Base-by-base conservation (phyloP, 768 basidiomycete genomes). In the Cystofilobasidium bisporidii region DNA sequence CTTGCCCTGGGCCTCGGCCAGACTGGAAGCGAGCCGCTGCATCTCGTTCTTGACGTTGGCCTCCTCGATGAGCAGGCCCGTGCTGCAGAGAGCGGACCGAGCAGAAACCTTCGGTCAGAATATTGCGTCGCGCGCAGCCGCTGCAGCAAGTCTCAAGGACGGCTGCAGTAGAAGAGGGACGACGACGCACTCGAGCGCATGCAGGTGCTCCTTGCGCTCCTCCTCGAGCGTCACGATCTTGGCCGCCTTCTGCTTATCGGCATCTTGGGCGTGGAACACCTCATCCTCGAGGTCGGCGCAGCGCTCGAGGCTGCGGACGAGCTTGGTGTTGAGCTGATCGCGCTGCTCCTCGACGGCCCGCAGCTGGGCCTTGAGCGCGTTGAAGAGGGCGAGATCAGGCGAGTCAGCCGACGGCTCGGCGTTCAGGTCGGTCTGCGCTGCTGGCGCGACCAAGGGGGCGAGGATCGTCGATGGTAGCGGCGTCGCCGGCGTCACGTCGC, bases 221-320 rank as follows among this genome's bases (percentile, higher is more conserved):
- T 85, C 80, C 77, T 96, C 90, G 38, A 99, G 82, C 72, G 87
- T 84, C 1, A 86, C 84, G 64, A 91, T 82, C 69, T 86, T 83
- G 74, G 87, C 78, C 17, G 84, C 81, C 1, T 86, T 81, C 17
- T 81, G 75, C 30, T 83, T 81, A 12, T 83, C 82, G 5, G 83
- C 75, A 14, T 64, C 53, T 18, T 64, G 38, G 36, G 74, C 72
- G 26, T 71, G 56, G 73, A 93, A 88, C 17, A 93, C 78, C 66
- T 88, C 83, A 75, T 97, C 94, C 75, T 98, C 93, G 61, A 99
- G 82, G 80, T 90, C 86, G 22, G 92, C 92, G 36, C 94, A 85
- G 36, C 89, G 84, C 76, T 93, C 89, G 77, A 96, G 94, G 2
- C 89, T 89, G 69, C 84, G 81, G 69, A 99, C 91, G 58, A 99